These are phyloP conservation scores for Globisporangium abappressorium DNA, from an alignment of 352 stramenopile species.

Conservation along the genomic window DNA sequence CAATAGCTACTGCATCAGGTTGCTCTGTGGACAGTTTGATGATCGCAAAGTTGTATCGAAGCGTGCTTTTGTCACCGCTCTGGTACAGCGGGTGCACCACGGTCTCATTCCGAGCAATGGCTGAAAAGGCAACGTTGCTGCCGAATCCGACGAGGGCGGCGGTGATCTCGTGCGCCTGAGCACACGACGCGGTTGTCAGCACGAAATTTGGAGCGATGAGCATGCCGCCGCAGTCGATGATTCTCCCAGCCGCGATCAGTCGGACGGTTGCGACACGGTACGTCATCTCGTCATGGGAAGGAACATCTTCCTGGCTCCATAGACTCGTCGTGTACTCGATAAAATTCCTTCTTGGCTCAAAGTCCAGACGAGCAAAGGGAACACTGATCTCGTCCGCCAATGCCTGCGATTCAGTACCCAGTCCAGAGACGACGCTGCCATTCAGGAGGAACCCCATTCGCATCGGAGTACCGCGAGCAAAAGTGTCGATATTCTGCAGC, in stretches of 20 bases:
- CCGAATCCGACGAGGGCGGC: not conserved
- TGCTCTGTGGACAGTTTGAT: not conserved
- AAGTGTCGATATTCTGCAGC: not conserved
- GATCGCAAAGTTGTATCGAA: constrained; percentile 9
- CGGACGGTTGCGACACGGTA: not conserved
- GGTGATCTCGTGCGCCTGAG: not conserved
- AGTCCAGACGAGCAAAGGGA: not conserved
- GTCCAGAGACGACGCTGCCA: not conserved
- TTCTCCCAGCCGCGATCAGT: not conserved
- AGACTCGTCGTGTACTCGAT: constrained; percentile 11
- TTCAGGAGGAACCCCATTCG: constrained; percentile 5
- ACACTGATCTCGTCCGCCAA: not conserved
- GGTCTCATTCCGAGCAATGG: not conserved
- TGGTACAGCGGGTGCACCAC: constrained; percentile 2
- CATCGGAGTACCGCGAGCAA: not conserved
- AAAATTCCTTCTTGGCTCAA: not conserved
- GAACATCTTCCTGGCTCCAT: constrained; percentile 3
- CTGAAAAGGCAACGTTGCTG: not conserved
- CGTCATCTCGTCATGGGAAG: not conserved
- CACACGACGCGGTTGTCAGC: constrained; percentile 11
- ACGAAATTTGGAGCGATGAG: constrained; percentile 9
- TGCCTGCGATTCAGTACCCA: not conserved
- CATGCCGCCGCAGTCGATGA: constrained; percentile 8
- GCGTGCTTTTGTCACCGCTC: not conserved
- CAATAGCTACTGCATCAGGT: not conserved